Evolutionary conservation across 768 basidiomycete genomes (phyloP), one percentile per base, ranked within the genome.

Genomic region (Termitomyces sp.): DNA sequence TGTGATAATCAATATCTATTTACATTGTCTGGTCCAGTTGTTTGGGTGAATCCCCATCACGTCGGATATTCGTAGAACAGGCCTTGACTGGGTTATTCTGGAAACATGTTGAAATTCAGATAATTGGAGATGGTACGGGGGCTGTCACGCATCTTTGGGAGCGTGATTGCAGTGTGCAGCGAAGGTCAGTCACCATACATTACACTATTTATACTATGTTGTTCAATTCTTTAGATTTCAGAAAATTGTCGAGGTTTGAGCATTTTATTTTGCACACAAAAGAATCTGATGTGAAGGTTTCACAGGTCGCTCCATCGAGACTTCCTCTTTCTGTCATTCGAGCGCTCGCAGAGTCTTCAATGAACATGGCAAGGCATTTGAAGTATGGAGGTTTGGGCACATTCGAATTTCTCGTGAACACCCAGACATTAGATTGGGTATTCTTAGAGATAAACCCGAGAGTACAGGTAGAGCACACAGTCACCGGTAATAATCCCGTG

Each of bases 381-480:
- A 79, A 81, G 24, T 95, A 95, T 74, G 79, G 85, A 59, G 92
- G 92, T 63, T 89, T 93, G 16, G 92, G 93, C 55, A 94, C 92
- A 18, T 90, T 88, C 44, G 93, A 95, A 74, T 94, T 90, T 78
- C 77, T 95, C 60, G 84, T 94, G 63, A 91, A 94, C 51, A 53
- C 66, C 65, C 81, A 86, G 62, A 79, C 81, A 64, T 81, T 82
- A 59, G 75, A 88, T 60, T 90, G 92, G 75, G 91, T 93, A 71
- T 94, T 94, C 71, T 88, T 94, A 46, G 62, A 63, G 41, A 63
- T 63, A 29, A 63, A 63, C 42, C 62, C 62, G 24, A 88, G 92
- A 71, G 90, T 94, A 55, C 93, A 95, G 69, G 93, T 95, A 68
- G 93, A 94, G 69, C 93, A 94, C 73, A 94, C 93, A 46, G 85